Conservation (phyloP, 2,329 filamentous ascomycete genomes). For the Lachnellula arida region DNA sequence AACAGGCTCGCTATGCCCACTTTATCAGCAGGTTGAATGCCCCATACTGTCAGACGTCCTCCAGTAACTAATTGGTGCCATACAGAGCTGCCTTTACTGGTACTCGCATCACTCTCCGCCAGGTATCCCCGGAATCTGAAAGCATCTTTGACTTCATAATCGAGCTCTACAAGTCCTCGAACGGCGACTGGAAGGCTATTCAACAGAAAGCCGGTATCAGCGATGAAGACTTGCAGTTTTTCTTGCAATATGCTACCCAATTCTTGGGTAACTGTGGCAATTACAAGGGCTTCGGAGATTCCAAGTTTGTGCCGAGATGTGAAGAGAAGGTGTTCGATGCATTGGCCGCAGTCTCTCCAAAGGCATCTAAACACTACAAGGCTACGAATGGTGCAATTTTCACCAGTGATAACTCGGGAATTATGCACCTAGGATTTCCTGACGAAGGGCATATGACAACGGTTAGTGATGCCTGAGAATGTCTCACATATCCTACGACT, state of each 20-base stretch:
- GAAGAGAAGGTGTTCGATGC: constrained; percentile 58
- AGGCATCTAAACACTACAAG: constrained; percentile 60
- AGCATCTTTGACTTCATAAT: constrained; percentile 78
- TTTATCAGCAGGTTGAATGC: constrained; percentile 67
- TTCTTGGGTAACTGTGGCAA: constrained; percentile 77
- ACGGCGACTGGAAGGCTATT: constrained; percentile 67
- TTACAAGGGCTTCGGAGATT: constrained; percentile 83
- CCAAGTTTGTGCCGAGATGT: constrained; percentile 75
- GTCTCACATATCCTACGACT: background rate
- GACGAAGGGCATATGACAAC: constrained; percentile 74
- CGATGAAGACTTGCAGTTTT: constrained; percentile 58
- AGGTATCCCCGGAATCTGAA: constrained; percentile 78
- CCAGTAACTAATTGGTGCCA: constrained; percentile 10
- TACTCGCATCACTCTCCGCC: constrained; percentile 71
- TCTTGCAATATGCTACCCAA: constrained; percentile 72
- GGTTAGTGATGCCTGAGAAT: background rate
- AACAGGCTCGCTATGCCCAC: constrained; percentile 88
- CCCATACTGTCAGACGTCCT: background rate
- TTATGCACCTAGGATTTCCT: constrained; percentile 72
- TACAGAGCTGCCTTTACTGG: constrained; percentile 70
- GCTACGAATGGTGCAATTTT: constrained; percentile 70
- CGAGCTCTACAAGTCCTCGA: constrained; percentile 59
- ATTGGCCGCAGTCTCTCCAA: constrained; percentile 54
- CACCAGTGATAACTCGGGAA: constrained; percentile 54
- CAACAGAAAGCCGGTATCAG: constrained; percentile 60